A percentile compares a stretch with the other conserved stretches of the same genome.
phyloP scores from a whole-genome alignment of 2,329 filamentous ascomycete genomes.

The Leptographium flavum region DNA sequence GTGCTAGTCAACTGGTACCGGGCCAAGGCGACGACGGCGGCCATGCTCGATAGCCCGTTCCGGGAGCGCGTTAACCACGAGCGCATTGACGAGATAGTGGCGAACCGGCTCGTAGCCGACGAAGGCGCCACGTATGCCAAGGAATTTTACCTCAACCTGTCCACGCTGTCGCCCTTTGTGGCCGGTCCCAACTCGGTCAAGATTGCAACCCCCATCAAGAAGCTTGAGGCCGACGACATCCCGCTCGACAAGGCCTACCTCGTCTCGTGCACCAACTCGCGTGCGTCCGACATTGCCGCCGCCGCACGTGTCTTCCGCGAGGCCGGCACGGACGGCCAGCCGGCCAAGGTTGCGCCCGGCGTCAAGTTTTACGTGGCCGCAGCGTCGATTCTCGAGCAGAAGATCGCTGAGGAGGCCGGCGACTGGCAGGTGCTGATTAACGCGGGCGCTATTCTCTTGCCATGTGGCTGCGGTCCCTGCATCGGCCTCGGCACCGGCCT shows the following conservation, averaged over 20 bases:
- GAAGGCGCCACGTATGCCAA: slow-evolving; percentile 72
- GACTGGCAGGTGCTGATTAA: slow-evolving; percentile 76
- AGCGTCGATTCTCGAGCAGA: slow-evolving; percentile 66
- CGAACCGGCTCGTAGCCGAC: slow-evolving; percentile 55
- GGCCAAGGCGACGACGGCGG: slow-evolving; percentile 58
- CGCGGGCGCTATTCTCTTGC: slow-evolving; percentile 60
- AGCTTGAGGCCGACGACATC: slow-evolving; percentile 63
- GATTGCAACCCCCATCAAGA: slow-evolving; percentile 59
- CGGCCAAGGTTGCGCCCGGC: slow-evolving; percentile 56
- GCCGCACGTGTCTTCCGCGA: slow-evolving; percentile 79
- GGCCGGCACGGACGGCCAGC: slow-evolving; percentile 48
- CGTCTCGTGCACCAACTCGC: slow-evolving; percentile 78
- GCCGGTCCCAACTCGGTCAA: slow-evolving; percentile 88
- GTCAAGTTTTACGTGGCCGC: slow-evolving; percentile 86
- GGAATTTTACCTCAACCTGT: slow-evolving; percentile 65
- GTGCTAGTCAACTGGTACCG: slow-evolving; percentile 61
- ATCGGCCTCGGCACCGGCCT: slow-evolving; percentile 67
- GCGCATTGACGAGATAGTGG: slow-evolving; percentile 56
- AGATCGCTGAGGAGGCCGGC: slow-evolving; percentile 61
- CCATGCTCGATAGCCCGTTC: slow-evolving; percentile 36
- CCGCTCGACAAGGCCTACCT: slow-evolving; percentile 73
- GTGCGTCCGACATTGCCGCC: slow-evolving; percentile 65
- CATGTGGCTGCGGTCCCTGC: slow-evolving; percentile 67
- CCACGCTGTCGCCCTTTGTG: slow-evolving; percentile 70
- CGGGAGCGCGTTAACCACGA: slow-evolving; percentile 55